Percentiles rank a stretch among this genome's conserved stretches.
Evolutionary conservation across 1,284 basidiomycete species (phyloP).

Genomic region (Heliocybe sulcata): DNA sequence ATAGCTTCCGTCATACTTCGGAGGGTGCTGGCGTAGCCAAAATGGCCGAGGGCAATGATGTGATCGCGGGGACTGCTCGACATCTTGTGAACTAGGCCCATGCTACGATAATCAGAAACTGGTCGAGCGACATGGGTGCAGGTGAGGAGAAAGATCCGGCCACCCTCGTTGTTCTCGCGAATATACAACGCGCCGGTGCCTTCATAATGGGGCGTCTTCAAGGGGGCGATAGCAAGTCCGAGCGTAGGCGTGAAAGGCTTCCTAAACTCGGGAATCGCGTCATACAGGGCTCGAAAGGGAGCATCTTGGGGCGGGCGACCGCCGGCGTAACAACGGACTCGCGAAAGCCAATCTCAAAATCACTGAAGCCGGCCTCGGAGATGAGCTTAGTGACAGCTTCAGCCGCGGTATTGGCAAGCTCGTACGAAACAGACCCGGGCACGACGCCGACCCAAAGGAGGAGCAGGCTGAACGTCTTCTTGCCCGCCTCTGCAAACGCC

Average conservation of each 20-base stretch:
- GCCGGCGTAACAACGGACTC: conserved; percentile 20
- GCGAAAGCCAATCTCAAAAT: conserved; percentile 24
- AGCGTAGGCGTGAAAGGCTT: conserved; percentile 25
- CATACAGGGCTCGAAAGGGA: conserved; percentile 10
- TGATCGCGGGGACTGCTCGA: conserved; percentile 23
- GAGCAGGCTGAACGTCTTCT: conserved; percentile 4
- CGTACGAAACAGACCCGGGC: conserved; percentile 3
- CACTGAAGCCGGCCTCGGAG: conserved; percentile 11
- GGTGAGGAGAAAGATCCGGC: conserved; percentile 16
- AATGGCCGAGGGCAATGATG: conserved; percentile 25
- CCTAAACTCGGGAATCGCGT: conserved; percentile 19
- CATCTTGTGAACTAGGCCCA: conserved; percentile 15
- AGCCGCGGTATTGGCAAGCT: conserved; percentile 5
- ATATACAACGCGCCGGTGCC: conserved; percentile 14
- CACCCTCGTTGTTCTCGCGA: conserved; percentile 12
- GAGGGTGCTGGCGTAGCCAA: conserved; percentile 20
- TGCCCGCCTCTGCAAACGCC: conserved; percentile 4
- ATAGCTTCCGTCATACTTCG: conserved; percentile 22
- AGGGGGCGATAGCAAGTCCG: conserved; percentile 23
- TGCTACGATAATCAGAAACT: conserved; percentile 20
- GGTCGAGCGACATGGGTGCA: conserved; percentile 15
- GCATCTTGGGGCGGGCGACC: conserved; percentile 18
- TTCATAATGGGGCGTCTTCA: conserved; percentile 9
- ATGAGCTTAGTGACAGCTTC: conserved; percentile 8
- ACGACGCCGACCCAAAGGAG: conserved; percentile 8